Evolutionary conservation across 768 basidiomycete species (phyloP).

Genomic region (Termitomyces sp.): DNA sequence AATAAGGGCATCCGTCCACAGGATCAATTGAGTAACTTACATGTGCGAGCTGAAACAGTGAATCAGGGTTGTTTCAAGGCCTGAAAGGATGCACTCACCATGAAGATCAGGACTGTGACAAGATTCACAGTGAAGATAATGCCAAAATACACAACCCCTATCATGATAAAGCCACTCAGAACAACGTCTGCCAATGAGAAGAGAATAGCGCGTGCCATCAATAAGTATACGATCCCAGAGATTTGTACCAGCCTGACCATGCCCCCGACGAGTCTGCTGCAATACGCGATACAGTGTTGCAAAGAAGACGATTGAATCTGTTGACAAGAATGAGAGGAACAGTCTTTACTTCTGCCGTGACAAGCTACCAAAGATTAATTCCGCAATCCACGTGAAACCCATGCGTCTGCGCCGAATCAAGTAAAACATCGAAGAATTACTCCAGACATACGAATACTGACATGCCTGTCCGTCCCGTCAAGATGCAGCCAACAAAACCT

Average conservation of each 20-base stretch:
- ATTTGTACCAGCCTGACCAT: neutral
- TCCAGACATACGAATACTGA: too few species aligned
- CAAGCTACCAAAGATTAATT: slow-evolving; percentile 26
- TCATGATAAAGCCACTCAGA: neutral
- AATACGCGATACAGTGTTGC: neutral
- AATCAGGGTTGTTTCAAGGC: neutral
- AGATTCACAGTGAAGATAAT: slow-evolving; percentile 3
- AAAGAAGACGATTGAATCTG: neutral
- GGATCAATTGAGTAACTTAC: neutral
- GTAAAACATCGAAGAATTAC: too few species aligned
- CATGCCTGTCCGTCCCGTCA: too few species aligned
- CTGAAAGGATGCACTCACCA: neutral
- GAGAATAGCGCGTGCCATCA: neutral
- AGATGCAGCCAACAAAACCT: too few species aligned
- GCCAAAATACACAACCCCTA: slow-evolving; percentile 3
- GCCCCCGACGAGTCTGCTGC: neutral
- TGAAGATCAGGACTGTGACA: slow-evolving; percentile 1
- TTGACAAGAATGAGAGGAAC: neutral
- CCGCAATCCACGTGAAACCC: slow-evolving; percentile 33
- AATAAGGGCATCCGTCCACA: neutral
- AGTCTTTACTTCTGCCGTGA: neutral
- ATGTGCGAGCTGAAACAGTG: neutral
- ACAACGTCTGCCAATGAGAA: neutral
- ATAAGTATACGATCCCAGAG: neutral
- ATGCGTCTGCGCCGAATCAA: slow-evolving; percentile 23